Evolutionary conservation across 768 basidiomycete species (phyloP), one percentile per base, ranked within the genome.

Genomic region (Sporobolomyces pararoseus): DNA sequence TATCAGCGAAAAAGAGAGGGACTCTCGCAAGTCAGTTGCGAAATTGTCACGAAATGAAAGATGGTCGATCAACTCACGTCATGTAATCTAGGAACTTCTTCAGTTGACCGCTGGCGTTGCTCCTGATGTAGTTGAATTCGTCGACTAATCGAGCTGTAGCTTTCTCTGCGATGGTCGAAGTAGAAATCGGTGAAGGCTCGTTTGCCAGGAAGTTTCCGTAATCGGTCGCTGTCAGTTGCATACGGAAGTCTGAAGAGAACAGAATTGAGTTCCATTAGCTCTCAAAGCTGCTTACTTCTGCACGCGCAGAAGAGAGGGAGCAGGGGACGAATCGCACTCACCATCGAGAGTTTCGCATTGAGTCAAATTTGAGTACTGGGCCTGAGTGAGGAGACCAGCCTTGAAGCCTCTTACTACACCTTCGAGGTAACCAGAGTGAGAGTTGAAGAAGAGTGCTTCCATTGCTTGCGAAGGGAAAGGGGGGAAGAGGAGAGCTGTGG

Each of bases 281-380:
- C 13, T 50, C 21, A 25, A 29, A 16, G n/a, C n/a, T n/a, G n/a
- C n/a, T n/a, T n/a, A n/a, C n/a, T n/a, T n/a, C n/a, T n/a, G n/a
- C n/a, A n/a, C n/a, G n/a, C n/a, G n/a, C n/a, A n/a, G n/a, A n/a
- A 61, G n/a, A 14, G 19, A 16, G 7, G 5, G 32, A 25, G 44
- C 39, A 1, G 44, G 14, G 46, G 25, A 23, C 0, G 34, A 4
- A 29, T 73, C 83, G 63, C 75, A n/a, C n/a, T n/a, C n/a, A 91
- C 95, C 95, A 83, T 98, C 96, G 35, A 98, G 84, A 32, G 86
- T 91, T 81, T 99, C 96, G 85, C 96, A 98, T 81, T 99, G 96
- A 6, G 89, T 89, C 79, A 99, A 81, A 81, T 91, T 97, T 77
- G 87, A 84, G 80, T 98, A 99, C 79, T 95, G 91, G 76, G 83